Conservation (phyloP, 768 basidiomycete species). For the Nidularia pulvinata region DNA sequence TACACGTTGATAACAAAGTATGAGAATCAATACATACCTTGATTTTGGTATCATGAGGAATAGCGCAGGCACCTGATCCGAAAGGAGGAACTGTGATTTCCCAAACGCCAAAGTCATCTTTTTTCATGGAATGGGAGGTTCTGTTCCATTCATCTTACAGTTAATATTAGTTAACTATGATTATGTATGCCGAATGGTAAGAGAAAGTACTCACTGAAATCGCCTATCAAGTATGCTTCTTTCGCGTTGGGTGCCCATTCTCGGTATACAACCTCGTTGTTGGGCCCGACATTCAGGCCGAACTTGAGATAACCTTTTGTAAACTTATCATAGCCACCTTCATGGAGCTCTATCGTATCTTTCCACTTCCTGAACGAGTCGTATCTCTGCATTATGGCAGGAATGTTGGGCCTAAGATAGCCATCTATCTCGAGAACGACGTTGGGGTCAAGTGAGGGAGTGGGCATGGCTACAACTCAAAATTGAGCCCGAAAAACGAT, state of each 20-base stretch:
- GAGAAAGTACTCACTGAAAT: conserved; percentile 79
- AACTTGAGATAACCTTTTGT: conserved; percentile 79
- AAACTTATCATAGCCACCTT: conserved; percentile 85
- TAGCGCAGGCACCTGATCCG: conserved; percentile 70
- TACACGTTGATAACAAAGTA: neutral
- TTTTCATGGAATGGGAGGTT: conserved; percentile 82
- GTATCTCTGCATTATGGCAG: conserved; percentile 69
- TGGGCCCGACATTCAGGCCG: conserved; percentile 72
- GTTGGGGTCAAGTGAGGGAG: conserved; percentile 51
- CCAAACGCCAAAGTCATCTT: conserved; percentile 87
- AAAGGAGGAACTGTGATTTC: conserved; percentile 76
- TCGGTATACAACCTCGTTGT: conserved; percentile 77
- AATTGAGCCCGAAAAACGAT: conserved; percentile 4
- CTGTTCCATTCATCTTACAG: conserved; percentile 85
- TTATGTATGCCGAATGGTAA: conserved; percentile 2
- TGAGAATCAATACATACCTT: conserved; percentile 55
- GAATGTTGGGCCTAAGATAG: conserved; percentile 74
- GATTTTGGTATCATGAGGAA: conserved; percentile 94
- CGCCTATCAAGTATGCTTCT: conserved; percentile 87
- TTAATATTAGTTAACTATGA: conserved; percentile 1
- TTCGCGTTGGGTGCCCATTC: conserved; percentile 96
- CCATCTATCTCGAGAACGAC: conserved; percentile 64
- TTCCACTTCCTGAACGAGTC: conserved; percentile 76
- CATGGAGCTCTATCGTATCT: conserved; percentile 67
- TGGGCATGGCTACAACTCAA: conserved; percentile 28